These are phyloP conservation scores for Phytophthora ohioensis DNA, from an alignment of 352 stramenopile species.

Conservation along the genomic window DNA sequence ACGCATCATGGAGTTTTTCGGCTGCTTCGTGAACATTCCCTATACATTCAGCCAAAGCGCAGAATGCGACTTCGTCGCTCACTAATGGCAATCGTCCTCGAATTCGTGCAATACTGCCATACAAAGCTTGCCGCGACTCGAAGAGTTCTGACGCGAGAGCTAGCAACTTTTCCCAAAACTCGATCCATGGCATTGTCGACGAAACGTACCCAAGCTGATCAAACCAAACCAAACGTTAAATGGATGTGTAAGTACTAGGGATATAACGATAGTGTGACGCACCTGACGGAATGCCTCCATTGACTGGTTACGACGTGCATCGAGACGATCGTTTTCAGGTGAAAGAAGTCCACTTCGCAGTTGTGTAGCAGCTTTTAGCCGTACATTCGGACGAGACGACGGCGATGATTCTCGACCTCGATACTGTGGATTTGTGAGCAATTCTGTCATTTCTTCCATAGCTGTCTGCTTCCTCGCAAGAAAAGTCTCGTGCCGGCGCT, in stretches of 20 bases:
- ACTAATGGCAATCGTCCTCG: constrained; percentile 50
- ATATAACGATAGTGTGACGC: background rate
- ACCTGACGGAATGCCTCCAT: constrained; percentile 69
- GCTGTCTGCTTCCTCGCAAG: constrained; percentile 31
- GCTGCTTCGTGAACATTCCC: constrained; percentile 57
- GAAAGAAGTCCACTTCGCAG: constrained; percentile 57
- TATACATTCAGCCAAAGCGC: constrained; percentile 62
- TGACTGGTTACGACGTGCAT: constrained; percentile 66
- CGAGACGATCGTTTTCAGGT: constrained; percentile 51
- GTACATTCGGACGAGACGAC: constrained; percentile 5
- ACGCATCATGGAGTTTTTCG: constrained; percentile 62
- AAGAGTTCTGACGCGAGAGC: constrained; percentile 55
- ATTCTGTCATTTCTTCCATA: constrained; percentile 36
- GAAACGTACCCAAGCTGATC: constrained; percentile 65
- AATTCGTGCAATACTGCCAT: constrained; percentile 54
- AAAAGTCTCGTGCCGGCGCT: constrained; percentile 33
- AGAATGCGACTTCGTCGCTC: constrained; percentile 63
- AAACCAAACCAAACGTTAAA: background rate
- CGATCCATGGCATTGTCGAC: constrained; percentile 53
- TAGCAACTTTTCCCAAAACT: constrained; percentile 71
- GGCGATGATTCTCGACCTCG: constrained; percentile 15
- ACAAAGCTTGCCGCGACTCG: constrained; percentile 50
- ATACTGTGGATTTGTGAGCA: constrained; percentile 38
- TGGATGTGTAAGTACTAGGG: background rate
- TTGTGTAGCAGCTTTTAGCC: constrained; percentile 12